Evolutionary conservation across 108 stramenopile genomes (phyloP).

Genomic region (Pinguiococcus pyrenoidosus): DNA sequence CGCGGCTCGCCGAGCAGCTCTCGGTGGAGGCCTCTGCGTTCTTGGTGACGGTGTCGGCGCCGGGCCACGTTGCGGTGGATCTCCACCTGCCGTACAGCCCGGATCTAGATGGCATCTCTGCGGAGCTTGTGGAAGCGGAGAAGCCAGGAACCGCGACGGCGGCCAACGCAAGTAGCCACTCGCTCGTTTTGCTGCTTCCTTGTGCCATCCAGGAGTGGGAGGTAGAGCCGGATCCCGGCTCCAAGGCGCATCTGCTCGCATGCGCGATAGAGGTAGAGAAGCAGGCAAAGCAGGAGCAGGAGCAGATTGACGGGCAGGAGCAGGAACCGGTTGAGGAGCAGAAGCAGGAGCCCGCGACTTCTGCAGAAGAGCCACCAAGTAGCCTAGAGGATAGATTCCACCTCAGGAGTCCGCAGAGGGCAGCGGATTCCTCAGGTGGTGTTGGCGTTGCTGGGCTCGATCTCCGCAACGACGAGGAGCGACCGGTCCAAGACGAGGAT

Average conservation of each 20-base stretch:
- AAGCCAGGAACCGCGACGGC: neutral
- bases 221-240: neutral
- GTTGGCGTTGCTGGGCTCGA: no score
- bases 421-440: no score
- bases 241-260: neutral
- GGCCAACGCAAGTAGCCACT: neutral
- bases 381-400: no score
- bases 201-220: neutral
- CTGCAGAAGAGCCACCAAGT: no score
- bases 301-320: no score
- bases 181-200: neutral
- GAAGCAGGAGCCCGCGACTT: neutral
- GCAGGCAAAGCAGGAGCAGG: no score
- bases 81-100: no score
- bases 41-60: no score
- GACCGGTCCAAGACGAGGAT: neutral
- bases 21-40: no score
- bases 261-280: neutral
- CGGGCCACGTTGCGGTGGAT: no score
- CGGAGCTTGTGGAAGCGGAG: constrained; percentile 1
- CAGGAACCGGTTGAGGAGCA: neutral
- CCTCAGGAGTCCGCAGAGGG: no score
- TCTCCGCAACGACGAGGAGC: neutral
- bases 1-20: no score
- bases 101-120: constrained; percentile 1